phyloP scores from a whole-genome alignment of 805 yeast species.

The Wickerhamiella occidentalis region DNA sequence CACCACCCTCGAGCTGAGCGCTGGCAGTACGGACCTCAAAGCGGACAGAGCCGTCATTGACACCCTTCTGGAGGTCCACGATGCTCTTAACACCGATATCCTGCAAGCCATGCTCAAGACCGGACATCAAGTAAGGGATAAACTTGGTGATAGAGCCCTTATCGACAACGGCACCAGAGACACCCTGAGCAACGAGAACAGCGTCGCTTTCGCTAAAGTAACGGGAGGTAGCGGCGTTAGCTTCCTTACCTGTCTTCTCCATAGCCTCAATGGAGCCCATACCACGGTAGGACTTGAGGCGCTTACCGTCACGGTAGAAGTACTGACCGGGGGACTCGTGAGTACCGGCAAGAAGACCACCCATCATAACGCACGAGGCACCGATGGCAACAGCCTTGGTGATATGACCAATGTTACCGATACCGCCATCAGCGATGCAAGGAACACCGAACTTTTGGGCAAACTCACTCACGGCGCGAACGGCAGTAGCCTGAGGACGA shows the following conservation, averaged over 20 bases:
- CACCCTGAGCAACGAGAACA: conserved; percentile 98
- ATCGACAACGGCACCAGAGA: conserved; percentile 91
- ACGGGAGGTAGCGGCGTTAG: conserved; percentile 96
- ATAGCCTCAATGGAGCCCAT: conserved; percentile 99
- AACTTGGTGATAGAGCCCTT: conserved; percentile 91
- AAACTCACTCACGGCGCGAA: conserved; percentile 83
- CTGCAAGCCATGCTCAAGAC: conserved; percentile 97
- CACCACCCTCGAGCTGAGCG: conserved; percentile 98
- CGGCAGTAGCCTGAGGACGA: conserved; percentile 99
- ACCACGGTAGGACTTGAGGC: conserved; percentile 95
- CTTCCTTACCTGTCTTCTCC: conserved; percentile 77
- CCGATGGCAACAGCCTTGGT: conserved; percentile 94
- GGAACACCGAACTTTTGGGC: conserved; percentile 95
- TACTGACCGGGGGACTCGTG: conserved; percentile 97
- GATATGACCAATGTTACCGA: conserved; percentile 96
- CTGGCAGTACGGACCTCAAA: conserved; percentile 97
- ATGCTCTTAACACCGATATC: conserved; percentile 81
- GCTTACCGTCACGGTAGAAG: conserved; percentile 95
- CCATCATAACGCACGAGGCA: conserved; percentile 98
- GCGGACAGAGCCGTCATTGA: conserved; percentile 60
- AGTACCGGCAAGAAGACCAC: conserved; percentile 98
- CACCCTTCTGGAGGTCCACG: conserved; percentile 48
- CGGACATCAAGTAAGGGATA: conserved; percentile 85
- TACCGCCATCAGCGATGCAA: conserved; percentile 98
- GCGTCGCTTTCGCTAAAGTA: conserved; percentile 93